phyloP scores from a whole-genome alignment of 31 red algal species.

The Porphyra umbilicalis region DNA sequence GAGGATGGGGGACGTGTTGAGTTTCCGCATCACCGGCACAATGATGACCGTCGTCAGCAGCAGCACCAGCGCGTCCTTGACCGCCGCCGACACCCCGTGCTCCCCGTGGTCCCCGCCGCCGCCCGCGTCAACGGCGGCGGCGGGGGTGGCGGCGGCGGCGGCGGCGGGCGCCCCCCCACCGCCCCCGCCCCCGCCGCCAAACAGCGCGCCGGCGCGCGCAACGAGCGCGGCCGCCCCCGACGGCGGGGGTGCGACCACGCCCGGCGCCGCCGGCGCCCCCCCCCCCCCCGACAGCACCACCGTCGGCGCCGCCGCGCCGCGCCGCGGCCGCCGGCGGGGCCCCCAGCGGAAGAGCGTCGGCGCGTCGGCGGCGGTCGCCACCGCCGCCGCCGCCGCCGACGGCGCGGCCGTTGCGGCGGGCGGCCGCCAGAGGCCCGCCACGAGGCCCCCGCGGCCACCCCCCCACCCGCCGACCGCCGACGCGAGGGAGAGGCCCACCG shows the following conservation, averaged over 20 bases:
- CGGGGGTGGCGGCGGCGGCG: not conserved
- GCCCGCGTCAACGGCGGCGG: not conserved
- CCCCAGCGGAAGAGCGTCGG: not conserved
- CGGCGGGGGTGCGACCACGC: too few species aligned
- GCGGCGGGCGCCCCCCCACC: not conserved
- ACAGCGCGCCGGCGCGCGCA: not conserved
- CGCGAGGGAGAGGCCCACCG: not conserved
- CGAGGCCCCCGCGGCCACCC: not conserved
- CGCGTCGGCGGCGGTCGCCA: not conserved
- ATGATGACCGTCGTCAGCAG: conserved; percentile 81
- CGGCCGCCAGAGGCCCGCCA: not conserved
- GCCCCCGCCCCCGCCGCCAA: not conserved
- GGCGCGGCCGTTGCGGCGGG: not conserved
- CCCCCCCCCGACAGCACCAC: not conserved
- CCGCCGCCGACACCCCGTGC: conserved; percentile 25
- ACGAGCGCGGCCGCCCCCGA: not conserved
- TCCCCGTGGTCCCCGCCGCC: not conserved
- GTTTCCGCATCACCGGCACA: conserved; percentile 58
- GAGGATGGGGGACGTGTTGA: conserved; percentile 88
- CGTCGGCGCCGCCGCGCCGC: not conserved
- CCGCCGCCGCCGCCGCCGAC: not conserved
- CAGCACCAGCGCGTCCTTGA: conserved; percentile 75
- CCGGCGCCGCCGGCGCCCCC: not conserved
- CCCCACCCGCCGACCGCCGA: not conserved
- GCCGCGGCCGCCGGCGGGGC: not conserved